Evolutionary conservation across 495 filamentous ascomycete genomes (phyloP).

Genomic region (Neurospora sp.): DNA sequence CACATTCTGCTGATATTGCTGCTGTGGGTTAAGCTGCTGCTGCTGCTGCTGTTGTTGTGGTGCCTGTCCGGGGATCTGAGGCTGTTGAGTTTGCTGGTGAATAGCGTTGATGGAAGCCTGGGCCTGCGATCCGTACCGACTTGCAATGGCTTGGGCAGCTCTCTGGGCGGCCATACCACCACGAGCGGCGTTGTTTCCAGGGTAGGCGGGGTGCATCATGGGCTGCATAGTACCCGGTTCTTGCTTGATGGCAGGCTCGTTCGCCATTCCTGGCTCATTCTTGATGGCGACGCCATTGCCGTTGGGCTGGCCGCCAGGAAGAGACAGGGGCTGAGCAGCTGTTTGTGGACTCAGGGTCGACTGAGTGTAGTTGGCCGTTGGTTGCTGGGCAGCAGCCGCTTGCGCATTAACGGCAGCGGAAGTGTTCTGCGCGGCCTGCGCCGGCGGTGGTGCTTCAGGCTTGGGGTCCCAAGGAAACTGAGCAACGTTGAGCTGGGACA

Average conservation of each 20-base stretch:
- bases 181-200: slow-evolving; percentile 6
- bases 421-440: slow-evolving; percentile 23
- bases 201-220: slow-evolving; percentile 1
- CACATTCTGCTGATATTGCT: slow-evolving; percentile 18
- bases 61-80: slow-evolving; percentile 6
- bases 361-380: slow-evolving; percentile 26
- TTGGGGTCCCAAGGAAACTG: slow-evolving; percentile 93
- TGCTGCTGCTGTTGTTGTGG: slow-evolving; percentile 33
- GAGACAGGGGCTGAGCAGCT: slow-evolving; percentile 30
- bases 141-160: slow-evolving; percentile 56
- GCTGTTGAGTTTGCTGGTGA: slow-evolving; percentile 25
- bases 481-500: slow-evolving; percentile 71
- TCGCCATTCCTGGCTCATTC: slow-evolving; percentile 55
- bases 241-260: slow-evolving; percentile 27
- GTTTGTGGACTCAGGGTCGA: slow-evolving; percentile 26
- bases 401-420: slow-evolving; percentile 32
- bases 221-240: slow-evolving; percentile 20
- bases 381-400: slow-evolving; percentile 24
- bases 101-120: slow-evolving; percentile 53
- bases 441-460: slow-evolving; percentile 38
- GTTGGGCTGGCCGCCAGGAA: slow-evolving; percentile 20
- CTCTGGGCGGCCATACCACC: slow-evolving; percentile 47
- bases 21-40: slow-evolving; percentile 33
- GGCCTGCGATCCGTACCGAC: slow-evolving; percentile 63
- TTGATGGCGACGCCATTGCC: slow-evolving; percentile 54